Conservation (phyloP, 139 green algal genomes). For the Chlamydomonas sp. region DNA sequence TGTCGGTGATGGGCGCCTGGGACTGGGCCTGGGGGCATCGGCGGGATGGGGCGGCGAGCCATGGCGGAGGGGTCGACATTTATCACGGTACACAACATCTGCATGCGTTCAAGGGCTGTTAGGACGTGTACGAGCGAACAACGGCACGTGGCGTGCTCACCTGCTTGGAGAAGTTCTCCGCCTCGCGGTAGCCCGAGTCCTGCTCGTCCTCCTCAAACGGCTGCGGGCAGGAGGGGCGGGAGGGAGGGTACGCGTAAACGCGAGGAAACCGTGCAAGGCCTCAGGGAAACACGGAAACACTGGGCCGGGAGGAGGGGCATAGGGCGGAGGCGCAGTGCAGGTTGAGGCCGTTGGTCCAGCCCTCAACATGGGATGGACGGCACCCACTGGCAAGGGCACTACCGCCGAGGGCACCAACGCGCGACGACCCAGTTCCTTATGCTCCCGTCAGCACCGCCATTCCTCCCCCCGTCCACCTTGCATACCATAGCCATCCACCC, state of each 20-base stretch:
- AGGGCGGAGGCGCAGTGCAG: background rate
- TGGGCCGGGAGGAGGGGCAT: background rate
- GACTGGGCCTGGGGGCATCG: background rate
- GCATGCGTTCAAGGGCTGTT: too few relatives aligned
- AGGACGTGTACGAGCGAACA: too few relatives aligned
- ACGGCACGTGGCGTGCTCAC: background rate
- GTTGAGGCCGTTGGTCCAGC: too few relatives aligned
- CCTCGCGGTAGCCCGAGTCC: conserved; percentile 71
- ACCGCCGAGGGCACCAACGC: too few relatives aligned
- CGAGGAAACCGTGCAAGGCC: background rate
- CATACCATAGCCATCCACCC: too few relatives aligned
- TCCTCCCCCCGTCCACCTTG: too few relatives aligned
- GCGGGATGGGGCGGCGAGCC: conserved; percentile 24
- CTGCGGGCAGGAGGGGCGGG: conserved; percentile 8
- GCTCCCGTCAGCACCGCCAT: too few relatives aligned
- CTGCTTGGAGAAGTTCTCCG: conserved; percentile 58
- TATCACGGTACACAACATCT: too few relatives aligned
- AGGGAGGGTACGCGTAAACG: background rate
- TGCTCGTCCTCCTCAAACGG: conserved; percentile 79
- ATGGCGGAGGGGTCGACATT: background rate
- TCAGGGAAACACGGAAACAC: too few relatives aligned
- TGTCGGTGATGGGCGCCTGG: conserved; percentile 78
- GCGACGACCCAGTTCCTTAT: too few relatives aligned
- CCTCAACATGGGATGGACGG: too few relatives aligned
- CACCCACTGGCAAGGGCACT: too few relatives aligned